phyloP scores from a whole-genome alignment of 2,329 filamentous ascomycete genomes.

The Bipolaris zeicola region DNA sequence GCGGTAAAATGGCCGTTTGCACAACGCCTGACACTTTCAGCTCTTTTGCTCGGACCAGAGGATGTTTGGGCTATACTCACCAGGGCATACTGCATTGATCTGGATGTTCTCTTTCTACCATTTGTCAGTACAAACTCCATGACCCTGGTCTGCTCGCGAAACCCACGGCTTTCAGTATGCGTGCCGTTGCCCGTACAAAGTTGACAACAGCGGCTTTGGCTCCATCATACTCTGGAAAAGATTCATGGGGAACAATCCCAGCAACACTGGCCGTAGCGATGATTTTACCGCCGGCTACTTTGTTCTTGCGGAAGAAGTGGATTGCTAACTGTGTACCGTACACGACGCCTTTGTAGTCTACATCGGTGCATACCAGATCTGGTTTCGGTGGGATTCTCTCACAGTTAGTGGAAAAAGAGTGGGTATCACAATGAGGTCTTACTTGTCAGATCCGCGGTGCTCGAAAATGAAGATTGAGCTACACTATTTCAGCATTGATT shows the following conservation, averaged over 20 bases:
- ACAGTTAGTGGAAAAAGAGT: not conserved
- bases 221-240: constrained; percentile 58
- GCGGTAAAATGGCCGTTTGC: constrained; percentile 46
- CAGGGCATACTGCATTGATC: constrained; percentile 57
- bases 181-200: constrained; percentile 30
- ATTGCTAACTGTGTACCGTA: constrained; percentile 57
- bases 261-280: constrained; percentile 54
- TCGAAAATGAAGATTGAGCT: constrained; percentile 51
- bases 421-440: not conserved
- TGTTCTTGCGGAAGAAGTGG: constrained; percentile 51
- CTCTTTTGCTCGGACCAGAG: not conserved
- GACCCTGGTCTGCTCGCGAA: not conserved
- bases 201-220: constrained; percentile 55
- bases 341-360: constrained; percentile 59
- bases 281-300: constrained; percentile 52
- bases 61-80: not conserved
- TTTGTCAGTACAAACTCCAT: constrained; percentile 5
- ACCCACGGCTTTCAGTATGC: constrained; percentile 29
- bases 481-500: constrained; percentile 36
- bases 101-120: constrained; percentile 54
- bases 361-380: constrained; percentile 54
- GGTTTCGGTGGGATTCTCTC: constrained; percentile 53
- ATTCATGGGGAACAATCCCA: constrained; percentile 52
- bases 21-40: constrained; percentile 48
- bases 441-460: constrained; percentile 36